A percentile compares a stretch with the other conserved stretches of the same genome.
phyloP scores from a whole-genome alignment of 2,329 filamentous ascomycete species.

The Penicillium sp. region DNA sequence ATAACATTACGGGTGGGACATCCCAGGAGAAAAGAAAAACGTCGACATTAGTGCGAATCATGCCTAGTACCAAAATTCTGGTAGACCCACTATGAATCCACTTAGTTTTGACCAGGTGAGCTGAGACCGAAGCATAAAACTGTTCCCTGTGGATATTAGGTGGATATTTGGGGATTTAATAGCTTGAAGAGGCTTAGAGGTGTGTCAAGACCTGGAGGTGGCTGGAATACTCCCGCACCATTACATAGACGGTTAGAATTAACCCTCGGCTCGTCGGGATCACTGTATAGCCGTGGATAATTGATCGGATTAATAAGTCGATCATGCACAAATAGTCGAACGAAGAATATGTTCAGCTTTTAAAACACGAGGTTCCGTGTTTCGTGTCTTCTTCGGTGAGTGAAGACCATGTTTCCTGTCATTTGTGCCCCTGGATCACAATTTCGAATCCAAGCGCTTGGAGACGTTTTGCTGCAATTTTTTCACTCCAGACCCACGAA shows the following conservation, averaged over 20 bases:
- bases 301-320: background rate
- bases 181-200: background rate
- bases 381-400: background rate
- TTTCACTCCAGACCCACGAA: conserved; percentile 15
- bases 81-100: conserved; percentile 12
- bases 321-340: background rate
- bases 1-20: conserved; percentile 19
- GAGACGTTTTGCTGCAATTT: background rate
- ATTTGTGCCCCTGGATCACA: conserved; percentile 3
- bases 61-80: background rate
- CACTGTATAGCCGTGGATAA: background rate
- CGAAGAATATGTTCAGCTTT: background rate
- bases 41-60: conserved; percentile 15
- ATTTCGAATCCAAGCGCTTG: background rate
- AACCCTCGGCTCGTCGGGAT: background rate
- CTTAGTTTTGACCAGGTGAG: conserved; percentile 7
- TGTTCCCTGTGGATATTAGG: conserved; percentile 1
- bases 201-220: conserved; percentile 10
- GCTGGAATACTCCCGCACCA: conserved; percentile 7
- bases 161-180: background rate
- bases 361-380: background rate
- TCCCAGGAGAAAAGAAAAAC: conserved; percentile 3
- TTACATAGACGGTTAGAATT: background rate
- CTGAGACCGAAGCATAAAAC: conserved; percentile 18
- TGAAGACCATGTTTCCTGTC: conserved; percentile 1